phyloP scores from a whole-genome alignment of 768 basidiomycete genomes.

The Macrocybe gigantea region DNA sequence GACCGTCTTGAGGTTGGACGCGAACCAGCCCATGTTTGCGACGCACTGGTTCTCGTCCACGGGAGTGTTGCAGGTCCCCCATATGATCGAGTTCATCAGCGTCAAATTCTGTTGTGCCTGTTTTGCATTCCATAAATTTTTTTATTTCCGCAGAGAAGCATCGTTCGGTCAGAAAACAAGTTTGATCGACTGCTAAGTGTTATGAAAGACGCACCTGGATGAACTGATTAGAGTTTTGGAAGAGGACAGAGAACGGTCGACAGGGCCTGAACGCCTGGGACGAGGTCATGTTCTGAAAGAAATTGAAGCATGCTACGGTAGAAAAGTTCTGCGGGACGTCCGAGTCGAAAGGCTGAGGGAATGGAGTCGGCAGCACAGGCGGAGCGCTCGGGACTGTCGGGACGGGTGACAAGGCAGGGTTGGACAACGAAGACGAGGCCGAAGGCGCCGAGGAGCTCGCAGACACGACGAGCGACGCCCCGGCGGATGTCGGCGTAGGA shows the following conservation, averaged over 20 bases:
- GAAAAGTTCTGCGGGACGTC: constrained; percentile 63
- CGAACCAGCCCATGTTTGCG: constrained; percentile 66
- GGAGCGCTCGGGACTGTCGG: constrained; percentile 46
- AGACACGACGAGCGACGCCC: constrained; percentile 6
- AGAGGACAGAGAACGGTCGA: constrained; percentile 67
- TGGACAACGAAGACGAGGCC: constrained; percentile 10
- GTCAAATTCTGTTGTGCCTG: constrained; percentile 63
- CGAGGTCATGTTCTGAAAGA: constrained; percentile 73
- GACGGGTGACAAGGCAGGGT: constrained; percentile 10
- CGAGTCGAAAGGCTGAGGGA: constrained; percentile 71
- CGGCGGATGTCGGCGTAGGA: too few relatives aligned
- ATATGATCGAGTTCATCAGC: constrained; percentile 60
- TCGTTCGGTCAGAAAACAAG: neutral
- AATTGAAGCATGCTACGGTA: constrained; percentile 55
- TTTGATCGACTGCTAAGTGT: neutral
- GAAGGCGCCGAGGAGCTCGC: constrained; percentile 4
- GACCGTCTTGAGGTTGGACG: constrained; percentile 34
- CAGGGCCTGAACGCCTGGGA: constrained; percentile 60
- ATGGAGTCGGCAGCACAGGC: constrained; percentile 63
- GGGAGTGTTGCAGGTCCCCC: constrained; percentile 76
- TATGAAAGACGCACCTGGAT: constrained; percentile 36
- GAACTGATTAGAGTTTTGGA: constrained; percentile 49
- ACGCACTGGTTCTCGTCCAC: constrained; percentile 43
- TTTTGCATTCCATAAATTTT: neutral
- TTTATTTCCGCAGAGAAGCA: neutral